Percentiles rank a stretch among this genome's conserved stretches.
These are phyloP conservation scores for Aureobasidium sp. DNA, from an alignment of 2,329 filamentous ascomycete genomes.

Conservation along the genomic window DNA sequence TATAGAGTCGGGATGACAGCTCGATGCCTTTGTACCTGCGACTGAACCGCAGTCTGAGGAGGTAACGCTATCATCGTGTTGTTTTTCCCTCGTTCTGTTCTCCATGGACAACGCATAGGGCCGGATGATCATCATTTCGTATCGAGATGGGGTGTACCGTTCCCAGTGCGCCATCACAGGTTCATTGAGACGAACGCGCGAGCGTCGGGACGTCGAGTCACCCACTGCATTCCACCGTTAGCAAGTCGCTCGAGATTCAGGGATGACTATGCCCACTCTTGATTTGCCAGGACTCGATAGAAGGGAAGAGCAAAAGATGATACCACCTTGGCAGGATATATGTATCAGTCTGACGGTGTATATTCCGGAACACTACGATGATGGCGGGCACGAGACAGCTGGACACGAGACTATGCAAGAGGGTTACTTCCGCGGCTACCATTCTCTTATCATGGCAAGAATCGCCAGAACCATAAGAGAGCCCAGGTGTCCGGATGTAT, in stretches of 20 bases:
- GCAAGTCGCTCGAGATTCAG: not conserved
- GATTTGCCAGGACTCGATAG: not conserved
- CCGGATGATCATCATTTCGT: not conserved
- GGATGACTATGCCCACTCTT: not conserved
- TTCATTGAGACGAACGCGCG: not conserved
- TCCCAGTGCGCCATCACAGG: slow-evolving; percentile 2
- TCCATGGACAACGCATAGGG: not conserved
- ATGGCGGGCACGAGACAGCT: not conserved
- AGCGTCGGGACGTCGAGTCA: not conserved
- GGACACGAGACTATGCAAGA: not conserved
- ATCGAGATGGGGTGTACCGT: not conserved
- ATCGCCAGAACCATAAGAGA: not conserved
- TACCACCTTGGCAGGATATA: not conserved
- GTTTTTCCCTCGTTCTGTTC: not conserved
- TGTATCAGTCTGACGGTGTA: not conserved
- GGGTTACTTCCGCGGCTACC: not conserved
- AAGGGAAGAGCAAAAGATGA: not conserved
- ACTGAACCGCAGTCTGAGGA: not conserved
- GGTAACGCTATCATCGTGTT: not conserved
- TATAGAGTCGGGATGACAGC: not conserved
- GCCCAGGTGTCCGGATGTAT: not conserved
- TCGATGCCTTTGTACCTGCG: not conserved
- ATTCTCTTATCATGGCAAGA: not conserved
- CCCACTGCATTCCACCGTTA: not conserved
- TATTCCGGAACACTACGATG: not conserved